These are phyloP conservation scores for Diplocarpon rosae DNA, from an alignment of 2,329 filamentous ascomycete species.

Conservation along the genomic window DNA sequence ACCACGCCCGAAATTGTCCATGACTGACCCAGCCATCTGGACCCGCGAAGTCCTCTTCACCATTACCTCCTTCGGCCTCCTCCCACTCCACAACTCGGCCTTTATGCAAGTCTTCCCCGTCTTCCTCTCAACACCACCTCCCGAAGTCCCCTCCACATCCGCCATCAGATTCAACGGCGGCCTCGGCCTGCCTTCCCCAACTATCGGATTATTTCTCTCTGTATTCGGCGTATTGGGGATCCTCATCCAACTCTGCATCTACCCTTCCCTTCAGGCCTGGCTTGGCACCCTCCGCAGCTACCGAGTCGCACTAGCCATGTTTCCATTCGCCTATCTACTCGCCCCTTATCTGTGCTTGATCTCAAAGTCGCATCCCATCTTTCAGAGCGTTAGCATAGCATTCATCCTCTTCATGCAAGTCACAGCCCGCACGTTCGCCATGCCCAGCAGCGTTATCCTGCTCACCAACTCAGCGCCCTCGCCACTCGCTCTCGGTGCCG, in stretches of 20 bases:
- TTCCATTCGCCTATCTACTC: conserved; percentile 57
- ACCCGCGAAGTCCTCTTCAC: conserved; percentile 31
- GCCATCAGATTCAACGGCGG: conserved; percentile 49
- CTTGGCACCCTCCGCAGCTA: conserved; percentile 59
- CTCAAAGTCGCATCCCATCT: conserved; percentile 27
- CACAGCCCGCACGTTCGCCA: conserved; percentile 57
- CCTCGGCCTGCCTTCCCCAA: conserved; percentile 55
- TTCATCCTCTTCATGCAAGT: conserved; percentile 57
- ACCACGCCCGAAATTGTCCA: conserved; percentile 10
- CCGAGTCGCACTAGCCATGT: conserved; percentile 55
- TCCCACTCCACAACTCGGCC: conserved; percentile 56
- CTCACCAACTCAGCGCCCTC: conserved; percentile 49
- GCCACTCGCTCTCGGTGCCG: conserved; percentile 42
- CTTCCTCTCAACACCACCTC: conserved; percentile 47
- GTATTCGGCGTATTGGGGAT: conserved; percentile 61
- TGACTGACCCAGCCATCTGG: conserved; percentile 26
- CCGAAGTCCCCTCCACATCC: conserved; percentile 44
- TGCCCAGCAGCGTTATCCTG: conserved; percentile 47
- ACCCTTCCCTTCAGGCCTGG: conserved; percentile 53
- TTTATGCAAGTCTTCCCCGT: conserved; percentile 50
- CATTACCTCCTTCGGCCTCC: conserved; percentile 53
- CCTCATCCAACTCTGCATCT: conserved; percentile 57
- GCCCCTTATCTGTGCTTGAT: conserved; percentile 62
- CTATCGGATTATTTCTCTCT: conserved; percentile 58
- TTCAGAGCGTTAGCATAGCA: conserved; percentile 42